phyloP scores from a whole-genome alignment of 306 rosid species.

The Medicago lupulina region DNA sequence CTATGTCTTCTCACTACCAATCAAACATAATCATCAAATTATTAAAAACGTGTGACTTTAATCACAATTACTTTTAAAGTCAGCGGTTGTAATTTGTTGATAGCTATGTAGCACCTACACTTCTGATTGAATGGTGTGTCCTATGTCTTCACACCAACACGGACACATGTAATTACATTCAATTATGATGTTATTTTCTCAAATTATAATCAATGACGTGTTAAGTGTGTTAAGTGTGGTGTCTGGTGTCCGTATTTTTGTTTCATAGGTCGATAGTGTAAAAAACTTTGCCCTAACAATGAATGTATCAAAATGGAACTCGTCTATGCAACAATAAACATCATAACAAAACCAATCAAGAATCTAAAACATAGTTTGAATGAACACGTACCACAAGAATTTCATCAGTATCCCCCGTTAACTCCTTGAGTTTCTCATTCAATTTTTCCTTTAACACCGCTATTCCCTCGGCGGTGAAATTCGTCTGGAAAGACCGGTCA shows the following conservation, averaged over 20 bases:
- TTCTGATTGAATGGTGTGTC: too few relatives aligned
- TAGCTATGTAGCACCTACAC: not conserved
- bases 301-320: not conserved
- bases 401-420: slow-evolving; percentile 93
- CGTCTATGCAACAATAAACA: too few relatives aligned
- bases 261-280: too few relatives aligned
- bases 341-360: too few relatives aligned
- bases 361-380: slow-evolving; percentile 29
- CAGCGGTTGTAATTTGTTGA: not conserved
- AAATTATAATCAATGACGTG: too few relatives aligned
- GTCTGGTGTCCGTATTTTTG: too few relatives aligned
- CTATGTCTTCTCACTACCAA: not conserved
- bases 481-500: slow-evolving; percentile 63
- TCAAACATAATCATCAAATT: not conserved
- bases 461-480: slow-evolving; percentile 68
- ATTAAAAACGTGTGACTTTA: not conserved
- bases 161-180: too few relatives aligned
- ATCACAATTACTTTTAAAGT: not conserved
- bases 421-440: slow-evolving; percentile 85
- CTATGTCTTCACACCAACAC: too few relatives aligned
- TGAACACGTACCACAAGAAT: slow-evolving; percentile 77
- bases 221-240: too few relatives aligned
- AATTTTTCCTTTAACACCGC: slow-evolving; percentile 63
- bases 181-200: too few relatives aligned
- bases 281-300: not conserved